These are phyloP conservation scores for Penicillium maclennaniae DNA, from an alignment of 495 filamentous ascomycete genomes.

Conservation along the genomic window DNA sequence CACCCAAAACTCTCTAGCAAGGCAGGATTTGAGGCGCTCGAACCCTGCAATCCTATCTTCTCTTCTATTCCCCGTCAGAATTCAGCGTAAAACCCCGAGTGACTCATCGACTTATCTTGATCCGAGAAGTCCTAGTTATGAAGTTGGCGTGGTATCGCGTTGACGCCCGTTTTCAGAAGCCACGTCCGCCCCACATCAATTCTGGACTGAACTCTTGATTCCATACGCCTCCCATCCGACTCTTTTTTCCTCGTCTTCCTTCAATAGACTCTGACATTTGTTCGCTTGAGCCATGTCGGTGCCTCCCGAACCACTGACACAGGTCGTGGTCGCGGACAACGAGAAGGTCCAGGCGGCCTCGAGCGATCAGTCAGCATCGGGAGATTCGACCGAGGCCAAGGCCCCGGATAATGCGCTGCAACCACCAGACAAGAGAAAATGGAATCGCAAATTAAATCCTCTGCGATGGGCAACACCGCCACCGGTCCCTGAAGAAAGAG, in stretches of 20 bases:
- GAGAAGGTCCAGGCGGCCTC: conserved; percentile 15
- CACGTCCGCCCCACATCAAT: conserved; percentile 1
- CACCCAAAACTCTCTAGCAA: background rate
- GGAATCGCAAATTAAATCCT: conserved; percentile 54
- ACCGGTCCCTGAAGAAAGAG: conserved; percentile 50
- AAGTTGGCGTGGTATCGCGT: background rate
- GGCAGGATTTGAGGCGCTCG: background rate
- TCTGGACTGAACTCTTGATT: conserved; percentile 1
- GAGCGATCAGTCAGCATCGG: conserved; percentile 15
- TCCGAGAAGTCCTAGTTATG: background rate
- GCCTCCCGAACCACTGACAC: conserved; percentile 15
- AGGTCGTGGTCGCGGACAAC: conserved; percentile 15
- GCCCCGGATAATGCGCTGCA: conserved; percentile 7
- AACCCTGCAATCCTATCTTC: background rate
- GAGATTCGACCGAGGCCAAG: conserved; percentile 16
- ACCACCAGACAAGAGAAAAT: conserved; percentile 36
- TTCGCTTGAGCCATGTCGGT: conserved; percentile 12
- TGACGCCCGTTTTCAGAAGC: conserved; percentile 7
- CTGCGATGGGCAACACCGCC: conserved; percentile 48
- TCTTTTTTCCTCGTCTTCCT: background rate
- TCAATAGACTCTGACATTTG: background rate
- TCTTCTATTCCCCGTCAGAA: background rate
- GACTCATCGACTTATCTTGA: background rate
- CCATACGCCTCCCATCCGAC: background rate
- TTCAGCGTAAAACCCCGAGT: background rate